Evolutionary conservation across 257 asterid species (phyloP).

Genomic region (Nyctanthes arbortristis): DNA sequence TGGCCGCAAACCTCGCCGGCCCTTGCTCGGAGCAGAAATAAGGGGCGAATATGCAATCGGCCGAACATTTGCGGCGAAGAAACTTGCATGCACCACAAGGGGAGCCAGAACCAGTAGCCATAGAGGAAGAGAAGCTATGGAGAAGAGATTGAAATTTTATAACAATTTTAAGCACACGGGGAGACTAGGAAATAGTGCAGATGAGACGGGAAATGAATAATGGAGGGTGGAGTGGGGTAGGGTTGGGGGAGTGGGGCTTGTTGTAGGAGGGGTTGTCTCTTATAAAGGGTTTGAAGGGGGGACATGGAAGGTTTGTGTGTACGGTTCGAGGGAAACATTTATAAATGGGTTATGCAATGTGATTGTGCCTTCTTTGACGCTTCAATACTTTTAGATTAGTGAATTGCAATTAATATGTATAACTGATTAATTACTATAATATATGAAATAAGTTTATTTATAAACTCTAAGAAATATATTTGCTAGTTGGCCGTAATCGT

Average conservation of each 20-base stretch:
- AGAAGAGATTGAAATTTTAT: neutral
- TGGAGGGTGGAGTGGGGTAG: too few relatives aligned
- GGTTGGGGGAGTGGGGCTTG: constrained; percentile 21
- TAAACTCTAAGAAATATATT: too few relatives aligned
- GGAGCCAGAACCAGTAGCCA: constrained; percentile 57
- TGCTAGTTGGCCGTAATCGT: too few relatives aligned
- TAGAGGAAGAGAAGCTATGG: neutral
- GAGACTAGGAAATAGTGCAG: constrained; percentile 56
- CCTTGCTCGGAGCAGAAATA: constrained; percentile 90
- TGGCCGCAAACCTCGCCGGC: constrained; percentile 80
- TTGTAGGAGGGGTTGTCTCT: constrained; percentile 18
- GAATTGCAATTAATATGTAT: neutral
- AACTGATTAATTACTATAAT: neutral
- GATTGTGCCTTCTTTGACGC: constrained; percentile 17
- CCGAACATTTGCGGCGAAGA: constrained; percentile 77
- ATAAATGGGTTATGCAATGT: constrained; percentile 64
- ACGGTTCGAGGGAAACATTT: constrained; percentile 70
- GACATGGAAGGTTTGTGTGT: constrained; percentile 61
- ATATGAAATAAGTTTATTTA: neutral
- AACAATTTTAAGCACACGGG: constrained; percentile 53
- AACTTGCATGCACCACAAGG: constrained; percentile 99
- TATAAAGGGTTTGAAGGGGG: constrained; percentile 42
- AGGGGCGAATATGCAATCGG: constrained; percentile 79
- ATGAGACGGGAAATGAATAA: constrained; percentile 5
- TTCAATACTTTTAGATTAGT: neutral